These are phyloP conservation scores for Beauveria australis DNA, from an alignment of 2,329 filamentous ascomycete species.

Conservation along the genomic window DNA sequence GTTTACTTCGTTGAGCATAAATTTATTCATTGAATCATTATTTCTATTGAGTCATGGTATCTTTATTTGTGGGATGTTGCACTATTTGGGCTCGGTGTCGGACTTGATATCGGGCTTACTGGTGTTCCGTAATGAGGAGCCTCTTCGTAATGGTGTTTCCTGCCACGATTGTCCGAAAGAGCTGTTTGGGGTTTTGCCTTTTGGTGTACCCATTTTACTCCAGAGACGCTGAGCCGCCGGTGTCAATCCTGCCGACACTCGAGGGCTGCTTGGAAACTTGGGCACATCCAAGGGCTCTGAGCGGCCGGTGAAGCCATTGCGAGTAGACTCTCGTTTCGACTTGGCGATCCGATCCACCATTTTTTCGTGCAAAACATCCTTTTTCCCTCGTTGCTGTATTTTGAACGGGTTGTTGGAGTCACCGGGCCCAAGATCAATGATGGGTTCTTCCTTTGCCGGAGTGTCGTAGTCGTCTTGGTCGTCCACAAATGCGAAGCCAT, in stretches of 20 bases:
- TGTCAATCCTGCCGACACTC: conserved; percentile 51
- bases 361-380: conserved; percentile 75
- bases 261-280: conserved; percentile 59
- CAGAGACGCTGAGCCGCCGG: conserved; percentile 66
- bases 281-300: conserved; percentile 55
- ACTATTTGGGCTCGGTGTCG: neutral
- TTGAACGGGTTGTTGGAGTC: conserved; percentile 72
- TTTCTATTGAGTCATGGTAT: neutral
- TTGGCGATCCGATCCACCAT: conserved; percentile 78
- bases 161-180: conserved; percentile 25
- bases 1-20: neutral
- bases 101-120: conserved; percentile 19
- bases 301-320: conserved; percentile 52
- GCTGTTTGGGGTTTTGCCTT: conserved; percentile 22
- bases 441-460: conserved; percentile 20
- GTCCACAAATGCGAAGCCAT: conserved; percentile 91
- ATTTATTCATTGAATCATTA: neutral
- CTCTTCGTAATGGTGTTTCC: conserved; percentile 28
- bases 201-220: conserved; percentile 48
- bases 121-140: conserved; percentile 30
- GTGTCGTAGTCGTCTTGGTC: conserved; percentile 55
- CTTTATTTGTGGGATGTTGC: neutral
- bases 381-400: conserved; percentile 62
- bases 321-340: conserved; percentile 57
- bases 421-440: conserved; percentile 50